These are phyloP conservation scores for Talaromyces wortmannii DNA, from an alignment of 495 filamentous ascomycete species.

Conservation along the genomic window DNA sequence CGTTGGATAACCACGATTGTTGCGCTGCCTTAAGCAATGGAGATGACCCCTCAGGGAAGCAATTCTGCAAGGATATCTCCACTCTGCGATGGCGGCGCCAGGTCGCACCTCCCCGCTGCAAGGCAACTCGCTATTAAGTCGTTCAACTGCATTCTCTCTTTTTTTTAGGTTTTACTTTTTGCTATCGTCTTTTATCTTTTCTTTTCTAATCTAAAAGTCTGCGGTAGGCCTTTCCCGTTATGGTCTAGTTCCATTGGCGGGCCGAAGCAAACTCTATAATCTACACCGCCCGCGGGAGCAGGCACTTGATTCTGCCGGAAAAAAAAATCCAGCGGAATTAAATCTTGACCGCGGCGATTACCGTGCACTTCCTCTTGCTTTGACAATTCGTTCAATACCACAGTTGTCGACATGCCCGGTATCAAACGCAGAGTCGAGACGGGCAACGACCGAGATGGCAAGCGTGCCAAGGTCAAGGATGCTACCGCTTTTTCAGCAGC, in stretches of 20 bases:
- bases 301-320: not conserved
- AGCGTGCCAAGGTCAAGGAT: conserved; percentile 38
- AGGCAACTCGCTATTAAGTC: conserved; percentile 3
- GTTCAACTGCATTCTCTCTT: not conserved
- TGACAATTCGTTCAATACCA: conserved; percentile 1
- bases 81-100: conserved; percentile 6
- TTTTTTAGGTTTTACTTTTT: not conserved
- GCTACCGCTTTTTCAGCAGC: conserved; percentile 14
- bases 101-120: conserved; percentile 5
- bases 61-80: conserved; percentile 7
- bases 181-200: not conserved
- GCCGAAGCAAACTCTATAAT: too few species aligned
- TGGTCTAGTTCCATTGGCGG: too few species aligned
- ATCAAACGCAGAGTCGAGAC: conserved; percentile 36
- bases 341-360: not conserved
- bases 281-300: not conserved
- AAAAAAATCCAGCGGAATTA: not conserved
- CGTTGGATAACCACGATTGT: conserved; percentile 6
- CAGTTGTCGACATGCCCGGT: conserved; percentile 29
- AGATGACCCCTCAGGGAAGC: conserved; percentile 6
- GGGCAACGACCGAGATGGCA: conserved; percentile 39
- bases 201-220: not conserved
- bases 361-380: not conserved
- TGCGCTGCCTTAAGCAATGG: conserved; percentile 4
- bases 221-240: too few species aligned